A percentile compares a stretch with the other conserved stretches of the same genome.
phyloP scores from a whole-genome alignment of 495 filamentous ascomycete genomes.

The Aspergillus egyptiacus region DNA sequence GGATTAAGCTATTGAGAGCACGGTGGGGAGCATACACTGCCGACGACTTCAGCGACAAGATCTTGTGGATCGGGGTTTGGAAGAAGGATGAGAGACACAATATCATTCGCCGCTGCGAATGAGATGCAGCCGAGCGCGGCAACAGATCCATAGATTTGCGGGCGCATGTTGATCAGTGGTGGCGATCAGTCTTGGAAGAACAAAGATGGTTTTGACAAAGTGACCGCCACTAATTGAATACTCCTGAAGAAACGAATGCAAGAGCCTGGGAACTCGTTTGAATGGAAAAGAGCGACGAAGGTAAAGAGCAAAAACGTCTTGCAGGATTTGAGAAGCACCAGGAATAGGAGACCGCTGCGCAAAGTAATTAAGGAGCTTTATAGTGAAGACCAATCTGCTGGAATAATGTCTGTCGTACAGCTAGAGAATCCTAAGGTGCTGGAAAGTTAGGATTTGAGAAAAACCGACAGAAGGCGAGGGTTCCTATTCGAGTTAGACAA shows the following conservation, averaged over 20 bases:
- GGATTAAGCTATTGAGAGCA: not conserved
- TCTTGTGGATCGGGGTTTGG: conserved; percentile 14
- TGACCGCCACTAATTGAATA: not conserved
- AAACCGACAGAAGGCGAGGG: no score
- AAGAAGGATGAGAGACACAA: conserved; percentile 27
- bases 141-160: conserved; percentile 9
- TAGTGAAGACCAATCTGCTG: not conserved
- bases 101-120: conserved; percentile 24
- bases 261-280: not conserved
- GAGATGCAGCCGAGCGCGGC: conserved; percentile 8
- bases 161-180: conserved; percentile 10
- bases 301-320: not conserved
- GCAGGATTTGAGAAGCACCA: not conserved
- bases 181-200: conserved; percentile 7
- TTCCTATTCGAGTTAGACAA: no score
- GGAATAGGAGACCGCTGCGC: not conserved
- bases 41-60: conserved; percentile 19
- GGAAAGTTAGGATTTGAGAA: no score
- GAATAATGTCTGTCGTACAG: not conserved
- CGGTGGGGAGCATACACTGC: conserved; percentile 15
- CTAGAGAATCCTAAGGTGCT: no score
- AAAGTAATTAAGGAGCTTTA: not conserved
- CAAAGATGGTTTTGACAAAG: not conserved
- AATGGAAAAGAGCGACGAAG: not conserved
- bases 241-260: not conserved